These are phyloP conservation scores for Coniochaeta sp. DNA, from an alignment of 2,329 filamentous ascomycete genomes.

Conservation along the genomic window DNA sequence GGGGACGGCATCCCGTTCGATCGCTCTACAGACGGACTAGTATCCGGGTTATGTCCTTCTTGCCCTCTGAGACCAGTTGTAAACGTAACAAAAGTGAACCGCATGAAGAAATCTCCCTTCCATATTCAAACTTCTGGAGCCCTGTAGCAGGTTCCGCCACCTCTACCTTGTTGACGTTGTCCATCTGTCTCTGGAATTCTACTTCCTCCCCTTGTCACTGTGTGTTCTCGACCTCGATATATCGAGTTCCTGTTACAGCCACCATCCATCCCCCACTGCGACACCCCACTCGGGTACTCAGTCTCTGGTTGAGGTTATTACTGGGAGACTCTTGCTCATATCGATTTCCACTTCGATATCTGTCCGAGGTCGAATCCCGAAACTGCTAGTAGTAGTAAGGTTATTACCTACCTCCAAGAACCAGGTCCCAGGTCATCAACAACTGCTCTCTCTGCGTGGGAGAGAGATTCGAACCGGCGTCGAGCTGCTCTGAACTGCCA, in stretches of 20 bases:
- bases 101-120: background rate
- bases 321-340: background rate
- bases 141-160: background rate
- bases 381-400: background rate
- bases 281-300: background rate
- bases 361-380: background rate
- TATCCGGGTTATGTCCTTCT: background rate
- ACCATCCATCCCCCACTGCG: background rate
- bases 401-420: background rate
- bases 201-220: background rate
- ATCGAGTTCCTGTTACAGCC: background rate
- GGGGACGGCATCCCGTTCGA: background rate
- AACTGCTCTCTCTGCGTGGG: background rate
- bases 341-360: background rate
- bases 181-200: background rate
- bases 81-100: background rate
- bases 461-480: background rate
- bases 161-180: background rate
- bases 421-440: background rate
- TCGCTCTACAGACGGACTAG: background rate
- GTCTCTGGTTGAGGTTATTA: background rate
- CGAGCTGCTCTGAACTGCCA: conserved; percentile 16
- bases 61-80: background rate
- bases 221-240: background rate
- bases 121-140: background rate